Conservation (phyloP, 805 yeast genomes). For the Zygosaccharomyces gambellarensis region DNA sequence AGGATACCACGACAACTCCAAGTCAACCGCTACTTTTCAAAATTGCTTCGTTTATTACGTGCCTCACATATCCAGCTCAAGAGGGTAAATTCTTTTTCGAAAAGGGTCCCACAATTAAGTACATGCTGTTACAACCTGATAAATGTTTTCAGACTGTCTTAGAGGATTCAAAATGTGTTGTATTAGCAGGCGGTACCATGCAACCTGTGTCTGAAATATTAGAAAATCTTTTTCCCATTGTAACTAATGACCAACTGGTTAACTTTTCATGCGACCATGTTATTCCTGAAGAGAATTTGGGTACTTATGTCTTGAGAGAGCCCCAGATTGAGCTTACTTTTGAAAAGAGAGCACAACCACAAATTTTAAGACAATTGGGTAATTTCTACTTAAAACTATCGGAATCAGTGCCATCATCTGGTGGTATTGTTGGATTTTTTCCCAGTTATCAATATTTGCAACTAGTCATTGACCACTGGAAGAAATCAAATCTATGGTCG, state of each 20-base stretch:
- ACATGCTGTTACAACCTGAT: constrained; percentile 77
- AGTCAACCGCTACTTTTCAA: constrained; percentile 56
- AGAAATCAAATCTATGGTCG: constrained; percentile 31
- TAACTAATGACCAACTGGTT: constrained; percentile 40
- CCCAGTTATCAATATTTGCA: constrained; percentile 77
- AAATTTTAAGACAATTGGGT: constrained; percentile 42
- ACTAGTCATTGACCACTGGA: constrained; percentile 52
- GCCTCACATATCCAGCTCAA: constrained; percentile 64
- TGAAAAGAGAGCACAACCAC: constrained; percentile 47
- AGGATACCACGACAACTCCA: neutral
- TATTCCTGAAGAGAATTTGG: constrained; percentile 63
- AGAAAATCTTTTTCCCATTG: constrained; percentile 59
- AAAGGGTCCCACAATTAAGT: constrained; percentile 43
- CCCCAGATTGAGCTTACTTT: constrained; percentile 61
- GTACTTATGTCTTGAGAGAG: constrained; percentile 49
- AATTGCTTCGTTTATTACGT: constrained; percentile 57
- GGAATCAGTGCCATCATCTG: constrained; percentile 44
- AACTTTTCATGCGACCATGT: constrained; percentile 78
- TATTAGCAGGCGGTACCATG: constrained; percentile 94
- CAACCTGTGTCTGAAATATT: constrained; percentile 75
- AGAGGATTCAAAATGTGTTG: constrained; percentile 59
- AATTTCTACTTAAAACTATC: constrained; percentile 33
- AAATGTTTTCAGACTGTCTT: constrained; percentile 62
- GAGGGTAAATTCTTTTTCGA: constrained; percentile 76
- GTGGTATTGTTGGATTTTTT: constrained; percentile 75